phyloP scores from a whole-genome alignment of 768 basidiomycete genomes.

The Boletus barrowsii region DNA sequence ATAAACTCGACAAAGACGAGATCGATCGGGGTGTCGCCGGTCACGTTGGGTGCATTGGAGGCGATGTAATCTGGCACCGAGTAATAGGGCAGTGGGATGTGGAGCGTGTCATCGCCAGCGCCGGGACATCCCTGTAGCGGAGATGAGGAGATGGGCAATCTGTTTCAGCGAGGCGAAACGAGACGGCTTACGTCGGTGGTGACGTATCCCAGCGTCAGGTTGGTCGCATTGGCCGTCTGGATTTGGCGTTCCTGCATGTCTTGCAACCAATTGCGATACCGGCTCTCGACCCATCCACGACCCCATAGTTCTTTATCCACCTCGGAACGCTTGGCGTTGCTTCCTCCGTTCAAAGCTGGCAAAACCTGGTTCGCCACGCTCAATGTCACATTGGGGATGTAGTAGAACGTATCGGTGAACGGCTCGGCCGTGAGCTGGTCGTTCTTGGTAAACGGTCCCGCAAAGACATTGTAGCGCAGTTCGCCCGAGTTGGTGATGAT shows the following conservation, averaged over 20 bases:
- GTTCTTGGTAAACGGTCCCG: constrained; percentile 73
- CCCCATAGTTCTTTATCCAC: constrained; percentile 29
- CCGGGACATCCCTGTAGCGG: constrained; percentile 18
- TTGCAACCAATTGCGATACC: constrained; percentile 55
- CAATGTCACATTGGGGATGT: constrained; percentile 52
- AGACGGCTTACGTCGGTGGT: constrained; percentile 54
- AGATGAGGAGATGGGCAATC: too few species aligned
- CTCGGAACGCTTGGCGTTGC: constrained; percentile 15
- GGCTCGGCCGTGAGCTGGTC: constrained; percentile 77
- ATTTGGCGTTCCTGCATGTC: constrained; percentile 44
- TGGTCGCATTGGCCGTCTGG: constrained; percentile 36
- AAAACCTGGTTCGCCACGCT: constrained; percentile 53
- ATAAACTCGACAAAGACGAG: constrained; percentile 78
- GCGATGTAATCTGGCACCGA: constrained; percentile 55
- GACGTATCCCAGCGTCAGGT: constrained; percentile 72
- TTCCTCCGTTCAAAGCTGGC: constrained; percentile 47
- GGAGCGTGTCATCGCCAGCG: constrained; percentile 69
- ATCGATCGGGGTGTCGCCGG: constrained; percentile 55
- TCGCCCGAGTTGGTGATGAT: constrained; percentile 64
- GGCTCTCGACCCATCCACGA: constrained; percentile 47
- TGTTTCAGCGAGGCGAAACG: background rate
- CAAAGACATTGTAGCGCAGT: constrained; percentile 63
- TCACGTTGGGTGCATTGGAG: constrained; percentile 49
- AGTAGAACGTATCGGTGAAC: constrained; percentile 63
- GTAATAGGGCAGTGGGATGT: constrained; percentile 59